Evolutionary conservation across 108 stramenopile genomes (phyloP).

Genomic region (Skeletonema marinoi): DNA sequence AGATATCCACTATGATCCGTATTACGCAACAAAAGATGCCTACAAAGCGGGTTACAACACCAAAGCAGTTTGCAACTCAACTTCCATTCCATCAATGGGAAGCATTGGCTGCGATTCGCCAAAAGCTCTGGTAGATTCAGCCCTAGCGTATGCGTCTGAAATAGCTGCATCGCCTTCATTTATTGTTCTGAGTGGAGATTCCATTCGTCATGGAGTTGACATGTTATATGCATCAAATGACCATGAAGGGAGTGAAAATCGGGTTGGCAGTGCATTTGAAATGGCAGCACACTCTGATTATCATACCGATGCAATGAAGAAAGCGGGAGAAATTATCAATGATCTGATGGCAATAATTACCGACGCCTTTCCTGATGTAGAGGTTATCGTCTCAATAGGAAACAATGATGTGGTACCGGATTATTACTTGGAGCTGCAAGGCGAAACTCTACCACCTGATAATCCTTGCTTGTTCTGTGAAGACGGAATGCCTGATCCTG

Average conservation of each 20-base stretch:
- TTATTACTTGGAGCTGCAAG: conserved; percentile 58
- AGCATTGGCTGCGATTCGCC: conserved; percentile 39
- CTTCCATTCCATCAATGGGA: conserved; percentile 15
- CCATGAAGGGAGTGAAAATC: neutral
- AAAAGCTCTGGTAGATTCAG: conserved; percentile 19
- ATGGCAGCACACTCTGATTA: neutral
- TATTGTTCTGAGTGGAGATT: conserved; percentile 62
- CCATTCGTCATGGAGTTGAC: conserved; percentile 38
- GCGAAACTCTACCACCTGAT: neutral
- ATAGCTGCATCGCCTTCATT: conserved; percentile 31
- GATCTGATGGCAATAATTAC: neutral
- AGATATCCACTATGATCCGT: conserved; percentile 72
- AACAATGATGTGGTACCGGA: conserved; percentile 81
- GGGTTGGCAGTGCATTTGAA: neutral
- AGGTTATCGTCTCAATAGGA: conserved; percentile 57
- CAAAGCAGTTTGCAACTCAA: conserved; percentile 2
- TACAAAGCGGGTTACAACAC: conserved; percentile 7
- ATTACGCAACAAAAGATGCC: conserved; percentile 52
- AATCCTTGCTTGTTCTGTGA: neutral
- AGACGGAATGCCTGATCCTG: neutral
- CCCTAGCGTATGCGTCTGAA: conserved; percentile 7
- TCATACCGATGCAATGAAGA: conserved; percentile 28
- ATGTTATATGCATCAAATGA: conserved; percentile 3
- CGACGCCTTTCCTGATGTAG: conserved; percentile 17
- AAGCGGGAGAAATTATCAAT: conserved; percentile 31